Evolutionary conservation across 176 grass and related monocot species (phyloP).

Genomic region (Otatea glauca): DNA sequence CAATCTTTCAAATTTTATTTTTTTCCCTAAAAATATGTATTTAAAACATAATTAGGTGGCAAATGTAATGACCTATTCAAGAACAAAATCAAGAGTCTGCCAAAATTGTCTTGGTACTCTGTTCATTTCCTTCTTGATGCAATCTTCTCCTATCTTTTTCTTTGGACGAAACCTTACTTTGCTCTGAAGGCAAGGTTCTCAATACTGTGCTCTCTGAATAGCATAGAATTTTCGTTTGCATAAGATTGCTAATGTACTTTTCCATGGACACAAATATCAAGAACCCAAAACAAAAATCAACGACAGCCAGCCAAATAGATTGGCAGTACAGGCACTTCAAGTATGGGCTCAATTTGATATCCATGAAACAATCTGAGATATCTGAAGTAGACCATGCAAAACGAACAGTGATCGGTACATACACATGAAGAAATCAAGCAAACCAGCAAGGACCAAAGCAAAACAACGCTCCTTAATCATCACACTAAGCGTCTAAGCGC

Average conservation of each 20-base stretch:
- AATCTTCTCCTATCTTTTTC: background rate
- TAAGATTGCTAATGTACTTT: background rate
- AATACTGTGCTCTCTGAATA: background rate
- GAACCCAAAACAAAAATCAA: background rate
- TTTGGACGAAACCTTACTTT: background rate
- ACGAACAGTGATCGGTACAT: background rate
- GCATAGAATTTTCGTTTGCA: background rate
- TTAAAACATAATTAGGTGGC: background rate
- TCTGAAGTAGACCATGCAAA: background rate
- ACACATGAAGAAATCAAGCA: slow-evolving; percentile 35
- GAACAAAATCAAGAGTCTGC: background rate
- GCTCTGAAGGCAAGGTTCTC: background rate
- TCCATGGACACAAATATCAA: background rate
- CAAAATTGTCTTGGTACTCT: background rate
- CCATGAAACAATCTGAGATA: slow-evolving; percentile 20
- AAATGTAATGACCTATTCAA: background rate
- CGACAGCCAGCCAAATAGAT: background rate
- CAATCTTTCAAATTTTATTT: too few relatives aligned
- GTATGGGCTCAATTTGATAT: background rate
- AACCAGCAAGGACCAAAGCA: slow-evolving; percentile 33
- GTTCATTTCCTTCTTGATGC: background rate
- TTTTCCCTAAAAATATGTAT: too few relatives aligned
- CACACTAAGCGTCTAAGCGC: background rate
- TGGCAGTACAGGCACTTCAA: background rate
- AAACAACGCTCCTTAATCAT: slow-evolving; percentile 35